phyloP scores from a whole-genome alignment of 176 grass and related monocot genomes.

The Zea luxurians region DNA sequence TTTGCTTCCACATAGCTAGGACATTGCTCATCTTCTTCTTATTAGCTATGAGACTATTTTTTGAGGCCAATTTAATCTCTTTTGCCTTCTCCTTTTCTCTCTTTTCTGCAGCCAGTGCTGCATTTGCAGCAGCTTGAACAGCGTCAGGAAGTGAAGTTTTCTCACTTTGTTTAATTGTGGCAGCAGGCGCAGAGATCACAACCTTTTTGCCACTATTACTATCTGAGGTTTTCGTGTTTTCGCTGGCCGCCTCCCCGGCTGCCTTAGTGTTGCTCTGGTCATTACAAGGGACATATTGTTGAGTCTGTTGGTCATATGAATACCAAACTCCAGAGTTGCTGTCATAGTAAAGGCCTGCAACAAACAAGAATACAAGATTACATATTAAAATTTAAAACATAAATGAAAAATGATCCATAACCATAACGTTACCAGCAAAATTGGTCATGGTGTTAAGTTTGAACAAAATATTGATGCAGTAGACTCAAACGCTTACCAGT shows the following conservation, averaged over 20 bases:
- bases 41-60: slow-evolving; percentile 79
- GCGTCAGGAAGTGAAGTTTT: slow-evolving; percentile 76
- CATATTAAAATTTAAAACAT: slow-evolving; percentile 6
- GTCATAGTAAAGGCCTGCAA: slow-evolving; percentile 93
- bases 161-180: slow-evolving; percentile 72
- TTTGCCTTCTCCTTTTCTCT: slow-evolving; percentile 93
- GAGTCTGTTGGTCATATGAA: slow-evolving; percentile 77
- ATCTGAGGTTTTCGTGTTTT: slow-evolving; percentile 60
- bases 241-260: slow-evolving; percentile 43
- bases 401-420: background rate
- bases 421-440: background rate
- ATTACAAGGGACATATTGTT: slow-evolving; percentile 80
- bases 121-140: slow-evolving; percentile 88
- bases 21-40: slow-evolving; percentile 99
- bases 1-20: slow-evolving; percentile 96
- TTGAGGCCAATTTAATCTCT: slow-evolving; percentile 90
- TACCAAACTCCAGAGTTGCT: slow-evolving; percentile 87
- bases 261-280: slow-evolving; percentile 63
- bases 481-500: slow-evolving; percentile 55
- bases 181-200: slow-evolving; percentile 89
- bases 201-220: slow-evolving; percentile 65
- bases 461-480: background rate
- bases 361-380: slow-evolving; percentile 41
- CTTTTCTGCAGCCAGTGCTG: slow-evolving; percentile 92
- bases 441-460: background rate